phyloP scores from a whole-genome alignment of 2,329 filamentous ascomycete species.

The Coleophoma cylindrospora region DNA sequence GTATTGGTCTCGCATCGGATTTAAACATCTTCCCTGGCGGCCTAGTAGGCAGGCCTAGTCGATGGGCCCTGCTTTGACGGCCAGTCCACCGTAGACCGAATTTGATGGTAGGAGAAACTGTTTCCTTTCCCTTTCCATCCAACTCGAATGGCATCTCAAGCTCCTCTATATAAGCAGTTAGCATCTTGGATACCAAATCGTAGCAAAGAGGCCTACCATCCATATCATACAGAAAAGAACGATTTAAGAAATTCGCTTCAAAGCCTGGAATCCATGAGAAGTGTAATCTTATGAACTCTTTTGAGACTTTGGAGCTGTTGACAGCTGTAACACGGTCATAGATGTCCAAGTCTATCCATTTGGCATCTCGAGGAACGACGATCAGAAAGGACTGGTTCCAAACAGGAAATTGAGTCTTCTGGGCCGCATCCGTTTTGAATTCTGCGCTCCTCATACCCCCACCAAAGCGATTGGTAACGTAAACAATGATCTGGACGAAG shows the following conservation, averaged over 20 bases:
- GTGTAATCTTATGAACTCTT: slow-evolving; percentile 5
- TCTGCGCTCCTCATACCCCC: slow-evolving; percentile 6
- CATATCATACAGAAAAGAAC: slow-evolving; percentile 11
- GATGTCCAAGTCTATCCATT: slow-evolving; percentile 12
- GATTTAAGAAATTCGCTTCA: slow-evolving; percentile 12
- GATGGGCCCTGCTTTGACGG: slow-evolving; percentile 6
- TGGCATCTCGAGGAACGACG: slow-evolving; percentile 1
- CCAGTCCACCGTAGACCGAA: slow-evolving; percentile 12
- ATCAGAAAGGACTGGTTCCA: slow-evolving; percentile 12
- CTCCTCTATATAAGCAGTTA: slow-evolving; percentile 5
- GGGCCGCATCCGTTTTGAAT: slow-evolving; percentile 7
- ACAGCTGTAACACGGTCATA: slow-evolving; percentile 8
- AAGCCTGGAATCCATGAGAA: slow-evolving; percentile 11
- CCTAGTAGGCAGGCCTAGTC: slow-evolving; percentile 3
- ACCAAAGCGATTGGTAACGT: slow-evolving; percentile 5
- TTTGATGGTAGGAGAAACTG: slow-evolving; percentile 6
- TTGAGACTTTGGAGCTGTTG: slow-evolving; percentile 2
- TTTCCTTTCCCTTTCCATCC: slow-evolving; percentile 12
- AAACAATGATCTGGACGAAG: slow-evolving; percentile 7
- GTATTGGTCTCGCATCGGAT: slow-evolving; percentile 3
- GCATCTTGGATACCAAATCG: neutral
- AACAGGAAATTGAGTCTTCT: slow-evolving; percentile 10
- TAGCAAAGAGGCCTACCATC: slow-evolving; percentile 8
- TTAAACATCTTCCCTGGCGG: slow-evolving; percentile 18
- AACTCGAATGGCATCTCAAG: slow-evolving; percentile 6